These are phyloP conservation scores for Tulasnella sp. DNA, from an alignment of 768 basidiomycete genomes.

Conservation along the genomic window DNA sequence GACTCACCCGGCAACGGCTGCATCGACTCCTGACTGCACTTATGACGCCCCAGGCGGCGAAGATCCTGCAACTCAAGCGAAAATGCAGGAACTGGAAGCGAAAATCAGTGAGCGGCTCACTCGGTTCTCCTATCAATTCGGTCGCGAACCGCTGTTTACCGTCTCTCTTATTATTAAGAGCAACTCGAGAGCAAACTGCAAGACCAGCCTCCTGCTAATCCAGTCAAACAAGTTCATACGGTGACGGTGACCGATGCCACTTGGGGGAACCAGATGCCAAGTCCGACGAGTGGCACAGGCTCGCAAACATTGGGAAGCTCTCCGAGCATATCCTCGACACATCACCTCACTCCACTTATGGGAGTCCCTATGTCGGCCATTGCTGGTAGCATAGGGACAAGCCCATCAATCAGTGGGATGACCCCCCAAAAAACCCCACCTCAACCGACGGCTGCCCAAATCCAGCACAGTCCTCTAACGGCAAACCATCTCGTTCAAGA, in stretches of 20 bases:
- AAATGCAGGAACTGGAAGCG: conserved; percentile 19
- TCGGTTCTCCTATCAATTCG: background rate
- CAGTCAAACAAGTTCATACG: background rate
- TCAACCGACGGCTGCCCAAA: background rate
- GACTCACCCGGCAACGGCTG: conserved; percentile 21
- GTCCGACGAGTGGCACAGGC: background rate
- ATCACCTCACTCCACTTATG: background rate
- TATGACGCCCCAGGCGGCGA: conserved; percentile 17
- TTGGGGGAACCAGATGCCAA: background rate
- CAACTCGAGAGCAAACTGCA: background rate
- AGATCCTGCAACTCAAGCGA: conserved; percentile 9
- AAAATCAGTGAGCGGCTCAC: conserved; percentile 19
- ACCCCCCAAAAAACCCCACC: background rate
- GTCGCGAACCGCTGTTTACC: background rate
- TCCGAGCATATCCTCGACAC: background rate
- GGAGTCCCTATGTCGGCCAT: background rate
- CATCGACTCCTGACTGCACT: conserved; percentile 13
- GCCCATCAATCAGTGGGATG: background rate
- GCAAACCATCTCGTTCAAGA: background rate
- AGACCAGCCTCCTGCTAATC: background rate
- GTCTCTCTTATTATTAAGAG: background rate
- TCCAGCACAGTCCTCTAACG: background rate
- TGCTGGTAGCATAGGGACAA: background rate
- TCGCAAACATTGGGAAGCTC: conserved; percentile 9
- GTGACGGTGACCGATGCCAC: background rate